Base-by-base conservation (phyloP, 495 filamentous ascomycete species). In the Usnea hakonensis region DNA sequence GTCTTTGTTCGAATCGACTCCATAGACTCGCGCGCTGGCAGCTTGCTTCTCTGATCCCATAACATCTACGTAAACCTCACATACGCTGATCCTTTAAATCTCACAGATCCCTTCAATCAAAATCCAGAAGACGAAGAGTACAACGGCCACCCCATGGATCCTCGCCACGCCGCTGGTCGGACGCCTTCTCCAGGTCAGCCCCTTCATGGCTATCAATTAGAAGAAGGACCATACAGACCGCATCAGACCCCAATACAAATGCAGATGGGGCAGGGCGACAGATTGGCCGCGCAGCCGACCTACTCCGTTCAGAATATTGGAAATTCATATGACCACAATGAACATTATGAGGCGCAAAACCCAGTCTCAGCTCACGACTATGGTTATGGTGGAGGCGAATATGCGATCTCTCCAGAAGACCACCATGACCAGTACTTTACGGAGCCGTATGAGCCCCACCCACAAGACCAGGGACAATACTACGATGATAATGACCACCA, bases 351-450 rank as follows among this genome's bases (percentile, higher is more conserved):
- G 74, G 71, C 78, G 68, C 77, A 77, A 55, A 66, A 78, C 72
- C 69, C 70, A 59, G 52, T 74, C 62, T 65, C 75, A 19, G 63
- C 75, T 41, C 76, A 73, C 26, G 66, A 66, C 26, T 75, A 69
- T 67, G 74, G 68, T 61, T 85, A 81, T 70, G 72, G 68, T 46
- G 71, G 73, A 36, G 73, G 81, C 61, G 88, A 90, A 32, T 95
- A 93, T 71, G 75, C 84, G 8, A 73, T 97, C 40, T 84, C 90
- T 61, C 91, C 92, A 16, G 83, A 91, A 71, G 85, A 84, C 43
- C 90, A 95, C 66, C 90, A 92, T 68, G 90, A 96, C 73, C 82
- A 86, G 48, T 95, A 96, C 75, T 94, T 88, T 70, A 87, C 85
- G 58, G 86, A 85, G 68, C 88, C 89, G 6, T 94, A 96, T 73